Conservation (phyloP, 2,329 filamentous ascomycete species). For the Neofusicoccum laricinum region DNA sequence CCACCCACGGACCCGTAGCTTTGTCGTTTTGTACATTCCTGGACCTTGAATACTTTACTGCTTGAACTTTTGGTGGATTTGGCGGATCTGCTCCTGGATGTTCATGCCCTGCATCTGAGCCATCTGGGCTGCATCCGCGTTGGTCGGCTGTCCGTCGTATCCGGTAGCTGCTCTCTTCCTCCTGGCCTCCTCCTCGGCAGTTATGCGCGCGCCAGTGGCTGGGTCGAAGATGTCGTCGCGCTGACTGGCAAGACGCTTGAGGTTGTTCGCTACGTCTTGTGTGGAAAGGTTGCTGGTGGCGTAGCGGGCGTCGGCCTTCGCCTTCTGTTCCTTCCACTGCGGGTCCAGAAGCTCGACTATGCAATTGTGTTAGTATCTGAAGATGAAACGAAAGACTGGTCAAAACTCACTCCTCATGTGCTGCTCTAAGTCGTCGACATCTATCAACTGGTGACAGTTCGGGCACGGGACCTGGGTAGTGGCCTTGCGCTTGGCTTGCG, state of each 20-base stretch:
- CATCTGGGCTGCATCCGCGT: conserved; percentile 52
- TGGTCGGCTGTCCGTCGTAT: conserved; percentile 64
- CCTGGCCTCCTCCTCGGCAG: conserved; percentile 70
- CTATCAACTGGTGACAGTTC: conserved; percentile 89
- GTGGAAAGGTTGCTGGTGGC: conserved; percentile 84
- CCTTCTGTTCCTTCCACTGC: conserved; percentile 92
- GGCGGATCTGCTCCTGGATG: conserved; percentile 80
- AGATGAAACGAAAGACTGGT: background rate
- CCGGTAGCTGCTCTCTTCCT: conserved; percentile 66
- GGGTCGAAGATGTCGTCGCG: conserved; percentile 83
- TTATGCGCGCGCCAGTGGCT: conserved; percentile 63
- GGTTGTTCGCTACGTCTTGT: conserved; percentile 84
- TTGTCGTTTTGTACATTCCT: background rate
- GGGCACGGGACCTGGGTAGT: conserved; percentile 75
- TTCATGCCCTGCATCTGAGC: conserved; percentile 59
- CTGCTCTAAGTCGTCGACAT: conserved; percentile 80
- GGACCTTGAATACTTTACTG: background rate
- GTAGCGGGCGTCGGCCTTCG: conserved; percentile 80
- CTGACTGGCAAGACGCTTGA: conserved; percentile 91
- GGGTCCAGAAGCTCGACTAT: conserved; percentile 84
- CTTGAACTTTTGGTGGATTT: conserved; percentile 57
- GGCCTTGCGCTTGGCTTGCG: conserved; percentile 66
- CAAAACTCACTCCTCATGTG: conserved; percentile 75
- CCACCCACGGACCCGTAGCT: conserved; percentile 4
- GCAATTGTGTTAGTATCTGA: conserved; percentile 33